Evolutionary conservation across 768 basidiomycete species (phyloP).

Genomic region (Lactarius pseudohatsudake): DNA sequence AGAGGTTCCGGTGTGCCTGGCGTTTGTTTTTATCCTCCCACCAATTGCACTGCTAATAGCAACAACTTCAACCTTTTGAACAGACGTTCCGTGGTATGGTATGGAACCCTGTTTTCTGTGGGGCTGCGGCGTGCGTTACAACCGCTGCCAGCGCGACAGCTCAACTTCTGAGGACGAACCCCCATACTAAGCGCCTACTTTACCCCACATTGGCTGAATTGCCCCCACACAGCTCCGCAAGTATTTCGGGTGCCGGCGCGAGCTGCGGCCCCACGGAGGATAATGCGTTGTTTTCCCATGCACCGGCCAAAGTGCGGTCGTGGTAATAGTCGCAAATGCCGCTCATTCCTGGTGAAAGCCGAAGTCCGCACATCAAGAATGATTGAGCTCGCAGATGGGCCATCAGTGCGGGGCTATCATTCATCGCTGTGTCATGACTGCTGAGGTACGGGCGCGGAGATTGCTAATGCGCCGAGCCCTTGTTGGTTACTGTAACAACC

Average conservation of each 20-base stretch:
- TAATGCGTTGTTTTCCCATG: background rate
- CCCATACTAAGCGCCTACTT: conserved; percentile 4
- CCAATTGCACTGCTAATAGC: background rate
- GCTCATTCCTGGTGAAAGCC: conserved; percentile 6
- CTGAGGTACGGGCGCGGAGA: conserved; percentile 7
- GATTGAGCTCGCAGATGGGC: conserved; percentile 7
- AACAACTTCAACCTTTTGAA: background rate
- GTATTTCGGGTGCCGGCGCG: conserved; percentile 15
- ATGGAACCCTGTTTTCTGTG: background rate
- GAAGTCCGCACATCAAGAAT: conserved; percentile 10
- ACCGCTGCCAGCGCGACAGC: background rate
- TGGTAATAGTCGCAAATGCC: background rate
- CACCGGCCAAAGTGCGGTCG: conserved; percentile 1
- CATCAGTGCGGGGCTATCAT: conserved; percentile 16
- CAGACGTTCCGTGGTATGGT: background rate
- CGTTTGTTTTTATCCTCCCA: background rate
- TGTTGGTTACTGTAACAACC: background rate
- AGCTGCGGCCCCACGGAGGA: background rate
- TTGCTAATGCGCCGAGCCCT: background rate
- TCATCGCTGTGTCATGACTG: conserved; percentile 3
- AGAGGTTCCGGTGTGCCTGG: background rate
- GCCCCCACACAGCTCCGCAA: conserved; percentile 13
- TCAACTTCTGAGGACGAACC: background rate
- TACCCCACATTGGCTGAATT: conserved; percentile 10
- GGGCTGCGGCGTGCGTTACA: background rate